Conservation (phyloP, 108 stramenopile species). For the Cylindrotheca closterium region DNA sequence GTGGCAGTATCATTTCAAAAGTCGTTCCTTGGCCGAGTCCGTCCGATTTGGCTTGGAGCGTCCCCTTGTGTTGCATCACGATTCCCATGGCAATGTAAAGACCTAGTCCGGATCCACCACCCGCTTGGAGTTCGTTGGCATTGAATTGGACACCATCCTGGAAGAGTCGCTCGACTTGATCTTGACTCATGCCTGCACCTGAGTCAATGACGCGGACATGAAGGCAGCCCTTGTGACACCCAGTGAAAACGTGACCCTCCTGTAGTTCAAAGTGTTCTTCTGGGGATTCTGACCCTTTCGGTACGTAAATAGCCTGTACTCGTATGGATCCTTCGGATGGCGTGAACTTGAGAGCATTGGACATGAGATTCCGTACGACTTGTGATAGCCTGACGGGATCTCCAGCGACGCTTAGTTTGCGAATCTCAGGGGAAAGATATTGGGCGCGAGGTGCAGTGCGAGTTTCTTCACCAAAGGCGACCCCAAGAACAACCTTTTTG, state of each 20-base stretch:
- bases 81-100: conserved; percentile 46
- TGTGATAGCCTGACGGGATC: conserved; percentile 23
- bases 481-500: neutral
- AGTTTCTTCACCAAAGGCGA: neutral
- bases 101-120: conserved; percentile 52
- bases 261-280: conserved; percentile 5
- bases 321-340: conserved; percentile 9
- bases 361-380: conserved; percentile 24
- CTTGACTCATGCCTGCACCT: conserved; percentile 44
- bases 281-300: neutral
- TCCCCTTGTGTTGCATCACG: conserved; percentile 43
- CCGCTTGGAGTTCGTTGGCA: conserved; percentile 49
- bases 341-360: conserved; percentile 30
- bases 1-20: conserved; percentile 25
- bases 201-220: conserved; percentile 36
- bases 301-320: neutral
- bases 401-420: conserved; percentile 17
- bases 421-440: neutral
- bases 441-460: neutral
- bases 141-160: conserved; percentile 48
- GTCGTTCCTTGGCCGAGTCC: conserved; percentile 38
- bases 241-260: conserved; percentile 14
- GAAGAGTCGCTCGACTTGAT: conserved; percentile 40
- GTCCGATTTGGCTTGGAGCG: conserved; percentile 31
- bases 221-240: conserved; percentile 16